Conservation (phyloP, 805 yeast species). For the Isabelozyma rhagii region DNA sequence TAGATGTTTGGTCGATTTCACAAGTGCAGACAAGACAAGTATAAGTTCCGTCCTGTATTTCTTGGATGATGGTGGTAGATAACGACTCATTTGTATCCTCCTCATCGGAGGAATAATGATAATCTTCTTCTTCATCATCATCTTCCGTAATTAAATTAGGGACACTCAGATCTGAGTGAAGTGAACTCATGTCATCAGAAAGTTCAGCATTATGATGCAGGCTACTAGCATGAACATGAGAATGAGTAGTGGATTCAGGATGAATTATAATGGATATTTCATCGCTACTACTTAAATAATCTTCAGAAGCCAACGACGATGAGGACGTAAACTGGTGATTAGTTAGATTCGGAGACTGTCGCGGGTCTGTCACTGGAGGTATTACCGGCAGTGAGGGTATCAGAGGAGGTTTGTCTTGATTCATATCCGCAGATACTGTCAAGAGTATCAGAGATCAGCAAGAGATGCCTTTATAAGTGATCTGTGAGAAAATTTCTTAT, state of each 20-base stretch:
- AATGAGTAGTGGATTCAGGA: not conserved
- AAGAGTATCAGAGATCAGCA: not conserved
- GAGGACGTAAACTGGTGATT: not conserved
- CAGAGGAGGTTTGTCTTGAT: not conserved
- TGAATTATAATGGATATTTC: not conserved
- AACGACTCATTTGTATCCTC: constrained; percentile 29
- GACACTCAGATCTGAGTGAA: not conserved
- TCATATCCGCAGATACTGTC: not conserved
- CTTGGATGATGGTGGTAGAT: constrained; percentile 47
- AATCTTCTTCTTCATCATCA: constrained; percentile 2
- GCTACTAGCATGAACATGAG: not conserved
- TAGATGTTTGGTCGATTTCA: constrained; percentile 63
- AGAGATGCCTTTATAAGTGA: not conserved
- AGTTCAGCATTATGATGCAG: not conserved
- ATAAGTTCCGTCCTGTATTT: constrained; percentile 67
- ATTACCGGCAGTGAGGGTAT: not conserved
- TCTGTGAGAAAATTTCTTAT: not conserved
- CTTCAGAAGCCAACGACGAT: not conserved
- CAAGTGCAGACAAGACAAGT: constrained; percentile 86
- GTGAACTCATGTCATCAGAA: not conserved
- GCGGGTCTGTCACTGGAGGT: not conserved
- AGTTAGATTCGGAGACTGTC: not conserved
- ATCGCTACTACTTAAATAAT: not conserved
- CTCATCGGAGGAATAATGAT: constrained; percentile 9
- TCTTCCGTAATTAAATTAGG: not conserved